These are phyloP conservation scores for Amesomyces nigricolor DNA, from an alignment of 2,329 filamentous ascomycete genomes.

Conservation along the genomic window DNA sequence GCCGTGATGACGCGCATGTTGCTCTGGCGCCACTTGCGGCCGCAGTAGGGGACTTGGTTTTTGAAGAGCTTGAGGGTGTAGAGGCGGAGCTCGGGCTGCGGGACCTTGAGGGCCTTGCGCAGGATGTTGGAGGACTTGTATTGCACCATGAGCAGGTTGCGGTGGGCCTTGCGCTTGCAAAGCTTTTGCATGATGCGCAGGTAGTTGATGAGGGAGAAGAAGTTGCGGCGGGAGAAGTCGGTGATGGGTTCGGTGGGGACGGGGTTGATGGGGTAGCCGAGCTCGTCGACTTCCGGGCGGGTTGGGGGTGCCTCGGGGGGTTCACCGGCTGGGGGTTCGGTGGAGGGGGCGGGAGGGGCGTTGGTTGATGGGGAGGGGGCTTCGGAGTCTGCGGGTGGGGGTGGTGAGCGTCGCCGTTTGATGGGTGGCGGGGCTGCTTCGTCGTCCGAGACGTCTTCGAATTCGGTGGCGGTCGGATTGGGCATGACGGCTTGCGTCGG, in stretches of 20 bases:
- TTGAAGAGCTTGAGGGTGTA: conserved; percentile 99
- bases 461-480: conserved; percentile 30
- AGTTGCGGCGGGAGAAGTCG: conserved; percentile 86
- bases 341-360: neutral
- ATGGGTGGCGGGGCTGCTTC: conserved; percentile 85
- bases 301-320: conserved; percentile 12
- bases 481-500: conserved; percentile 21
- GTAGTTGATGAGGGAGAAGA: conserved; percentile 93
- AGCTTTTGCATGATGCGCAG: conserved; percentile 96
- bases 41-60: conserved; percentile 95
- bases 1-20: conserved; percentile 99
- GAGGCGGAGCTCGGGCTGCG: conserved; percentile 77
- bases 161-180: conserved; percentile 90
- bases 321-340: neutral
- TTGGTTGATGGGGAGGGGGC: neutral
- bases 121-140: conserved; percentile 94
- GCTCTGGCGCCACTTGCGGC: conserved; percentile 92
- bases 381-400: conserved; percentile 15
- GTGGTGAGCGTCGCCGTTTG: conserved; percentile 48
- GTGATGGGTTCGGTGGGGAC: conserved; percentile 74
- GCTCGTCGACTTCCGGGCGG: conserved; percentile 70
- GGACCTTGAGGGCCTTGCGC: conserved; percentile 84
- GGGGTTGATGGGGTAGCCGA: conserved; percentile 71
- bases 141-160: conserved; percentile 86
- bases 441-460: conserved; percentile 43